Evolutionary conservation across 176 grass and related monocot genomes (phyloP), one percentile per base, ranked within the genome.

Genomic region (Carex parvula): DNA sequence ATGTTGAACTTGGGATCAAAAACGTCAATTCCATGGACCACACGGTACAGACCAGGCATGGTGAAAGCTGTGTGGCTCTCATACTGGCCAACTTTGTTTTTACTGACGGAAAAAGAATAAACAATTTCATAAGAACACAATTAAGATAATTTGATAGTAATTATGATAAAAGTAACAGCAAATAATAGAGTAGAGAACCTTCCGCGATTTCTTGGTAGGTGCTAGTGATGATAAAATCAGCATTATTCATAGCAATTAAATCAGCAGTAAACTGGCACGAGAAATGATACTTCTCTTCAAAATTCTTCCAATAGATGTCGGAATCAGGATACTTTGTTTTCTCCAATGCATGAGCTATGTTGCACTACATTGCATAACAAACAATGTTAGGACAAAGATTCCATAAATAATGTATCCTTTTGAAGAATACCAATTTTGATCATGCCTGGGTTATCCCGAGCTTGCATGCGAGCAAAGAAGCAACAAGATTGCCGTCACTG

Each of bases 1-100:
- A 97, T 98, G 83, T 95, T 98, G 89, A 98, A 98, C 88, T 95
- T 98, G 53, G 95, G 91, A 85, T 98, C 95, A 67, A 98, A 98
- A 86, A 98, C 92, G 87, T 98, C 95, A 54, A 98, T 92, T 53
- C 95, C 95, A 60, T 98, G 92, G 16, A 95, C 95, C 79, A 98
- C 85, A 4, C 92, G 92, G 80, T 93, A 98, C 59, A 93, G 82
- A 50, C 91, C 89, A 21, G 92, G 95, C 80, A 95, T 90, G 26
- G 91, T 98, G 87, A 95, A 98, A 60, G 92, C 91, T 16, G 85
- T 89, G 64, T 98, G 92, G 83, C 91, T 95, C 86, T 98, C 95
- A 52, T 98, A 98, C 84, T 98, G 95, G 58, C 95, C 95, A 74
- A 98, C 92, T 20, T 92, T 95, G 44, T 95, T 95, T 87, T 98